These are phyloP conservation scores for Penicillium canescens DNA, from an alignment of 495 filamentous ascomycete species.

Conservation along the genomic window DNA sequence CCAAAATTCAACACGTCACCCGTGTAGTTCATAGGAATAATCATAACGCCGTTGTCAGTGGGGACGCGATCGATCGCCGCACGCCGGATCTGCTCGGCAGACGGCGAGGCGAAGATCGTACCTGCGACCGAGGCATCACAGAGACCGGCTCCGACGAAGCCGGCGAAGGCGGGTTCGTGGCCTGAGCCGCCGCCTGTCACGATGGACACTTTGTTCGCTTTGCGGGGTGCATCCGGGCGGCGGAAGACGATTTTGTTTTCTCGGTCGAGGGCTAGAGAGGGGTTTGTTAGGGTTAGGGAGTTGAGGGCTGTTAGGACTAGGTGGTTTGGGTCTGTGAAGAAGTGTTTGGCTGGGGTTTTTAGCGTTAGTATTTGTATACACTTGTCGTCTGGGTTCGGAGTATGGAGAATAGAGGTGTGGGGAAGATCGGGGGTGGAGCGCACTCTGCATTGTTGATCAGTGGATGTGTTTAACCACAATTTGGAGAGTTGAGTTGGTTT, in stretches of 20 bases:
- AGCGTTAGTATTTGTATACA: neutral
- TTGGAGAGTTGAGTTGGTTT: neutral
- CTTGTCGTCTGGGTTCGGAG: slow-evolving; percentile 6
- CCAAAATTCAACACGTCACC: slow-evolving; percentile 93
- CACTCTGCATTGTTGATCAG: slow-evolving; percentile 27
- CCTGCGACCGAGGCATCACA: slow-evolving; percentile 85
- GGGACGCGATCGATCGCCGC: slow-evolving; percentile 73
- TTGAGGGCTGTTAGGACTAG: slow-evolving; percentile 78
- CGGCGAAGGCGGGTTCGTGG: slow-evolving; percentile 89
- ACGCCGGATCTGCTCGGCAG: slow-evolving; percentile 80
- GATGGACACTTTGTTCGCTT: slow-evolving; percentile 66
- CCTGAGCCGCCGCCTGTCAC: slow-evolving; percentile 90
- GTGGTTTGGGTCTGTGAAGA: slow-evolving; percentile 81
- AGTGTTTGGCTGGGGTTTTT: slow-evolving; percentile 69
- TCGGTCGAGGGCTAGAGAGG: slow-evolving; percentile 74
- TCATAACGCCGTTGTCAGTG: slow-evolving; percentile 69
- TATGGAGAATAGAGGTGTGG: slow-evolving; percentile 7
- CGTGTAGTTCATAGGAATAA: slow-evolving; percentile 68
- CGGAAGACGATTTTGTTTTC: slow-evolving; percentile 86
- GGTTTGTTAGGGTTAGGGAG: slow-evolving; percentile 80
- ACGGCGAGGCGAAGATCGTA: slow-evolving; percentile 89
- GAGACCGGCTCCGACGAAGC: slow-evolving; percentile 69
- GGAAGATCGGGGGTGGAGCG: slow-evolving; percentile 8
- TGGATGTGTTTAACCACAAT: slow-evolving; percentile 1
- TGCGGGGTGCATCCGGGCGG: slow-evolving; percentile 54